Evolutionary conservation across 352 stramenopile genomes (phyloP), one percentile per base, ranked within the genome.

Genomic region (Elongisporangium undulatum): DNA sequence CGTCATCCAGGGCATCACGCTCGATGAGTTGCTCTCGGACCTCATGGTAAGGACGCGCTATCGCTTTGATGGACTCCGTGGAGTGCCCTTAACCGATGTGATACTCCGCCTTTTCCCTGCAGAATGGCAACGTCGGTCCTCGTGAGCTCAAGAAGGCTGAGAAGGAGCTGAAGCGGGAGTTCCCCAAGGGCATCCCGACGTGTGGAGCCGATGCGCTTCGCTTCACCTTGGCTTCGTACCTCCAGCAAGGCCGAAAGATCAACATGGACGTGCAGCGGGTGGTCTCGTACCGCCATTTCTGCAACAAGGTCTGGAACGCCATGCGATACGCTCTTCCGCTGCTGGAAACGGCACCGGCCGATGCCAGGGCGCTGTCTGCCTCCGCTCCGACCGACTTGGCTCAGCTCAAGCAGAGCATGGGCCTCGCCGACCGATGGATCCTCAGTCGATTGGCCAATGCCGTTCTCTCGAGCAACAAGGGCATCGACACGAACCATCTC

Each of bases 121-220:
- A 92, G 83, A 62, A 63, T 39, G 83, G 83, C 24, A 90, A 92
- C 64, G 69, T 89, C 21, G 61, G 61, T 23, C 55, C 77, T 5
- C 98, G 97, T 49, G 97, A 99, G 79, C 77, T 99, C 55, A 89
- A 88, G 56, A 97, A 93, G 61, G 97, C 97, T 1, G 97, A 98
- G 66, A 97, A 99, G 59, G 96, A 98, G 29, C 86, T 99, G 34
- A 84, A 91, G 52, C 78, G 85, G 49, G 97, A 99, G 64, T 99
- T 99, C 69, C 97, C 98, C 5, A 84, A 98, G 23, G 98, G 98
- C 26, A 99, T 99, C 64, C 97, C 97, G 23, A 93, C 97, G 29
- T 99, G 97, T 75, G 98, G 98, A 56, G 94, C 97, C 0, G 98
- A 99, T 74, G 97, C 98, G 5, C 79, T 99, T 22, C 89, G 98